Evolutionary conservation across 306 rosid genomes (phyloP).

Genomic region (Castanopsis chinensis): DNA sequence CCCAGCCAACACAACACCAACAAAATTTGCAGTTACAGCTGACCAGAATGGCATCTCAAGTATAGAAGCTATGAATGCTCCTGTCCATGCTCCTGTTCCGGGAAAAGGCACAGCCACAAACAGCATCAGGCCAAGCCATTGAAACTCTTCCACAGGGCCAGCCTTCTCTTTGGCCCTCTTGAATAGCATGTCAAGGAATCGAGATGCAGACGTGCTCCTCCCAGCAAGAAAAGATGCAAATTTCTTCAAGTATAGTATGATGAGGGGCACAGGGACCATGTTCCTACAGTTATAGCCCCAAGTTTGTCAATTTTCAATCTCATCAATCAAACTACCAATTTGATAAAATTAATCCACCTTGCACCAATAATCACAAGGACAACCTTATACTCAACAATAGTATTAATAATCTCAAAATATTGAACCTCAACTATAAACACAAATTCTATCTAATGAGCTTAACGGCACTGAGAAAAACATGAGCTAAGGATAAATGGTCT

Average conservation of each 20-base stretch:
- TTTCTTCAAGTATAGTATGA: conserved; percentile 71
- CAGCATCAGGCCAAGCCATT: conserved; percentile 94
- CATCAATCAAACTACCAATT: background rate
- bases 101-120: conserved; percentile 99
- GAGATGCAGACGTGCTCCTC: conserved; percentile 55
- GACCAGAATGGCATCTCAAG: conserved; percentile 96
- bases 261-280: conserved; percentile 91
- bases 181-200: conserved; percentile 60
- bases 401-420: background rate
- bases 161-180: conserved; percentile 83
- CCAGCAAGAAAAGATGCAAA: conserved; percentile 73
- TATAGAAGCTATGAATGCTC: conserved; percentile 83
- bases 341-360: conserved; percentile 3
- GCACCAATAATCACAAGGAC: conserved; percentile 1
- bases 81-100: conserved; percentile 96
- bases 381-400: conserved; percentile 4
- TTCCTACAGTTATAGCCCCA: conserved; percentile 54
- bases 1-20: conserved; percentile 85
- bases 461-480: background rate
- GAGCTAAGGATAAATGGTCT: conserved; percentile 4
- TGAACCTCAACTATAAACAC: background rate
- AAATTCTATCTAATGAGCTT: background rate
- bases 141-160: conserved; percentile 92
- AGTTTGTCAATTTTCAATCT: conserved; percentile 18
- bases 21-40: conserved; percentile 75